phyloP scores from a whole-genome alignment of 2,329 filamentous ascomycete species.

The Amylocarpus encephaloides region DNA sequence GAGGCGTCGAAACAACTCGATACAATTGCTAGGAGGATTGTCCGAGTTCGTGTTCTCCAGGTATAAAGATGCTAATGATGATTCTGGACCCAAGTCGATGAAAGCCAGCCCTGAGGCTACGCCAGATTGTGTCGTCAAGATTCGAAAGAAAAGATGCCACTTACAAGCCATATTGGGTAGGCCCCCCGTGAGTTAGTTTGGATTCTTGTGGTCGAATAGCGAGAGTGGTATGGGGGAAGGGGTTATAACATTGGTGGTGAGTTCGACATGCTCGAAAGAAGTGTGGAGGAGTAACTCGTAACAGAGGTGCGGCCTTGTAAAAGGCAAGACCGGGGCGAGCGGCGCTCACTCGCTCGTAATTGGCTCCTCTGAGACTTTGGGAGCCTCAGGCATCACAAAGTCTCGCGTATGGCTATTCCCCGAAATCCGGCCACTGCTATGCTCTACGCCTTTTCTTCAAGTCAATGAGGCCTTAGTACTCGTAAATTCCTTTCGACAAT shows the following conservation, averaged over 20 bases:
- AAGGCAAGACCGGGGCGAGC: not conserved
- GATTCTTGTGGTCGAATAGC: conserved; percentile 1
- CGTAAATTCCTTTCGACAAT: no score
- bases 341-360: not conserved
- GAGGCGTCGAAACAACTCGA: conserved; percentile 3
- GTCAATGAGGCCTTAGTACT: no score
- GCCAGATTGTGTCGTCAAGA: conserved; percentile 8
- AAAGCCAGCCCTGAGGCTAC: conserved; percentile 19
- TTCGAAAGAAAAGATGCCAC: conserved; percentile 21
- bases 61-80: conserved; percentile 18
- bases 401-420: not conserved
- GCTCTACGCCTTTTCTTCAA: no score
- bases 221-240: conserved; percentile 14
- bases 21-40: conserved; percentile 4
- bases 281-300: conserved; percentile 10
- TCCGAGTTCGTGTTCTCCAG: conserved; percentile 12
- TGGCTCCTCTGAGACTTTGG: not conserved
- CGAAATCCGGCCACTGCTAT: no score
- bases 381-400: not conserved
- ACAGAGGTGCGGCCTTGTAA: not conserved
- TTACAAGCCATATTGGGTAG: conserved; percentile 35
- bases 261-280: not conserved
- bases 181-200: conserved; percentile 23
- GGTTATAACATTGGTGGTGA: conserved; percentile 7
- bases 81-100: conserved; percentile 22